Conservation (phyloP, 129 eudicot genomes). For the Kitagawia praeruptora region DNA sequence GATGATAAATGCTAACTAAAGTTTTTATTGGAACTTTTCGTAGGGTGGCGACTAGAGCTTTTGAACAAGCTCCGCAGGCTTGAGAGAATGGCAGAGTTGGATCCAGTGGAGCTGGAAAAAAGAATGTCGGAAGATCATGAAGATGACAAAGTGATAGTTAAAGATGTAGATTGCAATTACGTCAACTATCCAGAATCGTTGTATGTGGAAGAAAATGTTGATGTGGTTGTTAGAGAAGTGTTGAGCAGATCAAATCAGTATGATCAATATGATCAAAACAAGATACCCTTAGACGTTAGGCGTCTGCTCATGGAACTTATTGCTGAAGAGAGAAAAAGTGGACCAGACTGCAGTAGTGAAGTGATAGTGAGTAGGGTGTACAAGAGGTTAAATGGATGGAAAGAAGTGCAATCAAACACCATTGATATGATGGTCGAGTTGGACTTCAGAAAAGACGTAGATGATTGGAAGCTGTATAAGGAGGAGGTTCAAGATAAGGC, state of each 20-base stretch:
- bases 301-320: constrained; percentile 55
- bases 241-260: constrained; percentile 23
- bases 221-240: constrained; percentile 23
- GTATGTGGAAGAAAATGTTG: constrained; percentile 8
- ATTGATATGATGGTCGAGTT: constrained; percentile 88
- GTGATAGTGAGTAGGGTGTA: constrained; percentile 43
- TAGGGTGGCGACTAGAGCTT: constrained; percentile 74
- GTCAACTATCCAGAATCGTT: constrained; percentile 8
- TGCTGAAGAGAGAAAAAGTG: constrained; percentile 39
- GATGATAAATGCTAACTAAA: background rate
- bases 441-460: constrained; percentile 41
- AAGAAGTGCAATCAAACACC: constrained; percentile 59
- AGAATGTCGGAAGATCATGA: constrained; percentile 50
- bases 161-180: constrained; percentile 11
- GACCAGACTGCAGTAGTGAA: constrained; percentile 13
- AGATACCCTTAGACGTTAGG: constrained; percentile 48
- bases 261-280: constrained; percentile 8
- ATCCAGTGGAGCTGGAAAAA: constrained; percentile 78
- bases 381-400: constrained; percentile 66
- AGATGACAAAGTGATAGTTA: constrained; percentile 15
- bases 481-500: constrained; percentile 33
- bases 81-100: constrained; percentile 71
- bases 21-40: background rate
- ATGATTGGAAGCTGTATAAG: constrained; percentile 44
- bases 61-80: constrained; percentile 69